These are phyloP conservation scores for Aspergillus niger DNA, from an alignment of 2,329 filamentous ascomycete genomes.

Conservation along the genomic window DNA sequence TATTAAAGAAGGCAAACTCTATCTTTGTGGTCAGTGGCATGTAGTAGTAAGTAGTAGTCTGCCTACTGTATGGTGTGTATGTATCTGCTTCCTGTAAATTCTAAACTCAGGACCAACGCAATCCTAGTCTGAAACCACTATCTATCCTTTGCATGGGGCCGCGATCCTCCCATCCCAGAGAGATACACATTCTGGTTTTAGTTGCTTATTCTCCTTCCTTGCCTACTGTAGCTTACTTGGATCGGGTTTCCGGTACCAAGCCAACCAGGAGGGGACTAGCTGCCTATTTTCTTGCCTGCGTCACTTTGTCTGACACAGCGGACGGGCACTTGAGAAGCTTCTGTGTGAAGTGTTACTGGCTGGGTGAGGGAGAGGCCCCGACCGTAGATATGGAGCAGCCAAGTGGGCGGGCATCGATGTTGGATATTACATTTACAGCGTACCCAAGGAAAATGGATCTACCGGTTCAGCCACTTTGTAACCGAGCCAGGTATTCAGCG, in stretches of 20 bases:
- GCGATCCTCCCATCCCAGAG: slow-evolving; percentile 4
- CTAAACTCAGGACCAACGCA: slow-evolving; percentile 7
- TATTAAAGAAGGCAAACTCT: not conserved
- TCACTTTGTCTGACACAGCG: slow-evolving; percentile 15
- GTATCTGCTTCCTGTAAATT: not conserved
- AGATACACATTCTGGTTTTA: not conserved
- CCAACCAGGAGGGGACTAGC: not conserved
- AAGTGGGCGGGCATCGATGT: slow-evolving; percentile 4
- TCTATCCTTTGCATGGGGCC: slow-evolving; percentile 5
- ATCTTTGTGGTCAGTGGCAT: not conserved
- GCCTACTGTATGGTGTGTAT: no score
- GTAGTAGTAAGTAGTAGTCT: not conserved
- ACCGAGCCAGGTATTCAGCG: slow-evolving; percentile 17
- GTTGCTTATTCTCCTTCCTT: not conserved
- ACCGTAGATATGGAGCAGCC: not conserved
- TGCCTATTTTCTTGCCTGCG: slow-evolving; percentile 4
- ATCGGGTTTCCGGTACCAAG: not conserved
- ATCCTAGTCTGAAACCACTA: slow-evolving; percentile 5
- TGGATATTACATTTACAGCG: slow-evolving; percentile 1
- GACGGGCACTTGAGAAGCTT: not conserved
- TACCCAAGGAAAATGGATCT: slow-evolving; percentile 15
- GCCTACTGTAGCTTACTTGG: not conserved
- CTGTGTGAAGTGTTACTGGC: not conserved
- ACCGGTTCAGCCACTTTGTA: slow-evolving; percentile 19
- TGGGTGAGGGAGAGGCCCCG: not conserved